Conservation (phyloP, 495 filamentous ascomycete genomes). For the Thermochaetoides thermophila region DNA sequence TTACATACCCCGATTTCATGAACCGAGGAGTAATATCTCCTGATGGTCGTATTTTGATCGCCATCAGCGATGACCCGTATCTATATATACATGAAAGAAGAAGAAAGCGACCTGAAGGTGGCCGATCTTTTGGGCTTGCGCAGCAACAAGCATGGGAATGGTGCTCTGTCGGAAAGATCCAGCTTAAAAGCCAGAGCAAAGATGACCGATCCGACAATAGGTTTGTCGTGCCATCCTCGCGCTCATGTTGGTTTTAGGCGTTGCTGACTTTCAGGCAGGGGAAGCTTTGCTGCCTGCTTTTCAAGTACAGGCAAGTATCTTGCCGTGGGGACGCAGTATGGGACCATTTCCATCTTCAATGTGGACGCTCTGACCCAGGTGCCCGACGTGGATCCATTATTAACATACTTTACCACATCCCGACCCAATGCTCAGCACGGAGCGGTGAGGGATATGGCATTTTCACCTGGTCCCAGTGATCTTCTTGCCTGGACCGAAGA, state of each 20-base stretch:
- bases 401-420: slow-evolving; percentile 39
- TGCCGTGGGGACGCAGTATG: slow-evolving; percentile 43
- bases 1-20: slow-evolving; percentile 64
- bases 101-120: slow-evolving; percentile 5
- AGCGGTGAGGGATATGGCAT: slow-evolving; percentile 80
- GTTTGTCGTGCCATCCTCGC: slow-evolving; percentile 3
- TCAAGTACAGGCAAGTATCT: slow-evolving; percentile 36
- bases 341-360: slow-evolving; percentile 39
- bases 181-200: slow-evolving; percentile 33
- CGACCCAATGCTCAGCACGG: slow-evolving; percentile 46
- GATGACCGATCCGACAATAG: slow-evolving; percentile 29
- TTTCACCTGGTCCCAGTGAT: slow-evolving; percentile 80
- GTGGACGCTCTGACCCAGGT: slow-evolving; percentile 20
- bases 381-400: slow-evolving; percentile 23
- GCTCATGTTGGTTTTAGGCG: no score
- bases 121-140: slow-evolving; percentile 1
- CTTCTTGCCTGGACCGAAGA: slow-evolving; percentile 90
- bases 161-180: slow-evolving; percentile 25
- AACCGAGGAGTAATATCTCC: slow-evolving; percentile 90
- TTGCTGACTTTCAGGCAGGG: slow-evolving; percentile 19
- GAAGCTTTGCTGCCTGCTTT: slow-evolving; percentile 42
- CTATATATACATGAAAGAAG: slow-evolving; percentile 59
- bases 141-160: slow-evolving; percentile 21
- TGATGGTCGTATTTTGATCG: slow-evolving; percentile 63
- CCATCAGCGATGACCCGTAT: slow-evolving; percentile 70